phyloP scores from a whole-genome alignment of 2,329 filamentous ascomycete species.

The Pseudogymnoascus sp. region DNA sequence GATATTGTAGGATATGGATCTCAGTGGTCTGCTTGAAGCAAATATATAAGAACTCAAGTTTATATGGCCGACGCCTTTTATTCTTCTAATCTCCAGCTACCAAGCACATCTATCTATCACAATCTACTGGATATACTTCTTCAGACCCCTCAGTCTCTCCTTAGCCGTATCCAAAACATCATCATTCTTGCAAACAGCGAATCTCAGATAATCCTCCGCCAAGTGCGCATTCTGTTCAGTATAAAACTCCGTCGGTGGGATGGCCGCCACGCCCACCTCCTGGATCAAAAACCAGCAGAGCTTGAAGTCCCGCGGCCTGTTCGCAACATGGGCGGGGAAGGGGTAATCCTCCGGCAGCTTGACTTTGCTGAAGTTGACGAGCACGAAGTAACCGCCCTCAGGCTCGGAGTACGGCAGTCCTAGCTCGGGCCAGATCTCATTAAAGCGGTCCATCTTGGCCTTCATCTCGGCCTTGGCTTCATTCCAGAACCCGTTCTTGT shows the following conservation, averaged over 20 bases:
- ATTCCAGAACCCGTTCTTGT: constrained; percentile 80
- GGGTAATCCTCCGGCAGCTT: constrained; percentile 74
- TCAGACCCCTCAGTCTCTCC: constrained; percentile 63
- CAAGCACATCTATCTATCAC: background rate
- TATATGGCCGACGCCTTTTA: background rate
- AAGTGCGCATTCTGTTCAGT: constrained; percentile 75
- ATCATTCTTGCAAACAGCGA: constrained; percentile 94
- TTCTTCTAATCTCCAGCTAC: background rate
- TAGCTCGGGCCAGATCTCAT: constrained; percentile 69
- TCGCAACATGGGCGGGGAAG: constrained; percentile 83
- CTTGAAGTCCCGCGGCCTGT: constrained; percentile 85
- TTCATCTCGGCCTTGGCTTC: constrained; percentile 79
- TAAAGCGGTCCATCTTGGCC: constrained; percentile 79
- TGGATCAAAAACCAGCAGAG: constrained; percentile 95
- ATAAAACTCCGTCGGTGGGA: constrained; percentile 96
- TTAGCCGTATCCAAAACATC: constrained; percentile 73
- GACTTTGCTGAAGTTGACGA: constrained; percentile 88
- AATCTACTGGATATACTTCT: constrained; percentile 51
- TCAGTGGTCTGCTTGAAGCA: background rate
- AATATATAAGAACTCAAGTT: background rate
- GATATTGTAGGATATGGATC: background rate
- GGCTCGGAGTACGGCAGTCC: constrained; percentile 60
- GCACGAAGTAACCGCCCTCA: constrained; percentile 94
- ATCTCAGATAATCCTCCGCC: constrained; percentile 87
- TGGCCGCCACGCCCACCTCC: constrained; percentile 89